A percentile compares a stretch with the other conserved stretches of the same genome.
These are phyloP conservation scores for Colletotrichum destructivum DNA, from an alignment of 2,329 filamentous ascomycete species.

Conservation along the genomic window DNA sequence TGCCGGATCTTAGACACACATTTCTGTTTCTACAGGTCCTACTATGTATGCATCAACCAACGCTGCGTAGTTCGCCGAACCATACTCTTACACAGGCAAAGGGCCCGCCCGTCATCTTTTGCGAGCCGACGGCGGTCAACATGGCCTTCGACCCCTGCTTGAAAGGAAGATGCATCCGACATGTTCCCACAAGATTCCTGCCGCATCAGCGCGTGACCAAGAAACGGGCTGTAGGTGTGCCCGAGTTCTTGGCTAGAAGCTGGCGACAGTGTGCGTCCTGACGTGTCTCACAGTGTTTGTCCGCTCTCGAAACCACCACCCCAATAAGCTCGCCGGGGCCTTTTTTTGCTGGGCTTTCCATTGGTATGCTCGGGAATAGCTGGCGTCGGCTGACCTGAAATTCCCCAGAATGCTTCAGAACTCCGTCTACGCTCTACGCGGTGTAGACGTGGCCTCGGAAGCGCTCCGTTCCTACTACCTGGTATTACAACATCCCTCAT, in stretches of 20 bases:
- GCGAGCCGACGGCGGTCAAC: conserved; percentile 12
- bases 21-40: not conserved
- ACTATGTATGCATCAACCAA: conserved; percentile 4
- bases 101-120: conserved; percentile 12
- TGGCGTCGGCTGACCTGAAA: conserved; percentile 34
- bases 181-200: not conserved
- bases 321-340: not conserved
- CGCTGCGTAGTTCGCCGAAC: not conserved
- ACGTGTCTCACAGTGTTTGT: conserved; percentile 35
- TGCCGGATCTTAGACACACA: not conserved
- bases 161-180: conserved; percentile 8
- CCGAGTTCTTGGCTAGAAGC: conserved; percentile 24
- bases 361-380: conserved; percentile 17
- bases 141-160: not conserved
- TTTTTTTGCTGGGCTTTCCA: not conserved
- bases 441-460: conserved; percentile 12
- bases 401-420: conserved; percentile 21
- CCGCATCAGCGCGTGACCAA: conserved; percentile 26
- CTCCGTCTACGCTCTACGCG: not conserved
- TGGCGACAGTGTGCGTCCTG: conserved; percentile 23
- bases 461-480: not conserved
- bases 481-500: conserved; percentile 5
- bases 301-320: conserved; percentile 2
- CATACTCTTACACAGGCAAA: not conserved
- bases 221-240: conserved; percentile 29